Percentiles rank a stretch among this genome's conserved stretches.
Evolutionary conservation across 345 rosid species (phyloP).

Genomic region (Anacardium occidentale): DNA sequence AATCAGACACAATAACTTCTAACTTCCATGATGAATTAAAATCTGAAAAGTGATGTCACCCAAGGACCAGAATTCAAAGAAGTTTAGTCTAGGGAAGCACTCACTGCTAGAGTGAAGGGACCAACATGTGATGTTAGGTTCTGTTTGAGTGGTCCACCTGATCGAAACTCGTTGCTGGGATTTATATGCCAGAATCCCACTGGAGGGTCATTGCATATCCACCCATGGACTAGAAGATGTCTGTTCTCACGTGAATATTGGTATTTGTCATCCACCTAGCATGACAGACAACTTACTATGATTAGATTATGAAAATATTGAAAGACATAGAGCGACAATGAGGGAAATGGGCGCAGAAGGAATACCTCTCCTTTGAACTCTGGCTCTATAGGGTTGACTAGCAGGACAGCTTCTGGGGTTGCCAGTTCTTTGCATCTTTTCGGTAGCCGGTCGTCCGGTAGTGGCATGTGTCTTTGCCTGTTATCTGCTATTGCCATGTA

Average conservation of each 20-base stretch:
- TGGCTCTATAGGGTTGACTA: constrained; percentile 69
- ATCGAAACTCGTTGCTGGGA: constrained; percentile 59
- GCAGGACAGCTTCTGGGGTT: constrained; percentile 76
- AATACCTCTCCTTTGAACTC: constrained; percentile 79
- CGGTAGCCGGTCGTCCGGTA: constrained; percentile 66
- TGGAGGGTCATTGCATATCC: constrained; percentile 58
- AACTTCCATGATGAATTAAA: no score
- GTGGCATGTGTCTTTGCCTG: constrained; percentile 75
- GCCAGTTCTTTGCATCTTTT: constrained; percentile 54
- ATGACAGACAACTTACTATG: background rate
- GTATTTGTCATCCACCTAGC: constrained; percentile 88
- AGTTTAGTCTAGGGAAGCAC: background rate
- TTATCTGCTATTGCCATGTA: constrained; percentile 71
- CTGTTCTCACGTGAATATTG: constrained; percentile 83
- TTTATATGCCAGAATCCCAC: constrained; percentile 82
- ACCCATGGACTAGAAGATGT: constrained; percentile 76
- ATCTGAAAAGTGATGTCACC: no score
- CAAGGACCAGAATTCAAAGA: background rate
- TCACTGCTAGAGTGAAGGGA: constrained; percentile 53
- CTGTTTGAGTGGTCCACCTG: constrained; percentile 60
- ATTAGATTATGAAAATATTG: background rate
- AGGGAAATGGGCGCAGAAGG: background rate
- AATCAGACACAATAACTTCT: background rate
- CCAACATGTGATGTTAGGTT: constrained; percentile 67
- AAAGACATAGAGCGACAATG: background rate